Percentiles rank a stretch among this genome's conserved stretches.
Evolutionary conservation across 495 filamentous ascomycete genomes (phyloP).

Genomic region (Trypethelium eluteriae): DNA sequence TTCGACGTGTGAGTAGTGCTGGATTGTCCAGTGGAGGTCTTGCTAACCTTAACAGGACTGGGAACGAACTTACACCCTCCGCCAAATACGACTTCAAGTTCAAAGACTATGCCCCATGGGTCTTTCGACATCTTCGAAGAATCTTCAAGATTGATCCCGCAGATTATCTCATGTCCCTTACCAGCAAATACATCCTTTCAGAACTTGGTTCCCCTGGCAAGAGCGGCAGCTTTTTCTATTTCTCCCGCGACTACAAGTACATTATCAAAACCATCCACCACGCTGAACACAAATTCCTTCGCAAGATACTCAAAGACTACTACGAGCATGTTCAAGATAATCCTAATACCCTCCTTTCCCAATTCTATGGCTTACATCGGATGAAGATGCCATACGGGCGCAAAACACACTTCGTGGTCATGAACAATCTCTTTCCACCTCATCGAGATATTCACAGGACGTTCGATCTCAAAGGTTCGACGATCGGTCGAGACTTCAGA

Average conservation of each 20-base stretch:
- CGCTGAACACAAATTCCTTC: slow-evolving; percentile 87
- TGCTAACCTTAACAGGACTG: slow-evolving; percentile 52
- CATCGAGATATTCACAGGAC: slow-evolving; percentile 96
- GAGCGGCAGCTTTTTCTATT: slow-evolving; percentile 99
- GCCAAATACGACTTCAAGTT: slow-evolving; percentile 99
- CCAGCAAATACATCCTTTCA: slow-evolving; percentile 96
- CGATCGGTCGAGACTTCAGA: slow-evolving; percentile 79
- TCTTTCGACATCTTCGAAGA: slow-evolving; percentile 85
- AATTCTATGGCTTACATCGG: slow-evolving; percentile 95
- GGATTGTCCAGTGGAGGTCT: neutral
- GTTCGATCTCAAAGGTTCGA: slow-evolving; percentile 97
- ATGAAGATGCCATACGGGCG: slow-evolving; percentile 98
- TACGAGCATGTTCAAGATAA: slow-evolving; percentile 88
- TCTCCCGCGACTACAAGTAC: slow-evolving; percentile 99
- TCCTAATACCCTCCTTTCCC: slow-evolving; percentile 91
- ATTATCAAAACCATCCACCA: slow-evolving; percentile 99
- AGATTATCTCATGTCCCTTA: slow-evolving; percentile 96
- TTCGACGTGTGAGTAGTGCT: slow-evolving; percentile 74
- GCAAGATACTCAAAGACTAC: slow-evolving; percentile 87
- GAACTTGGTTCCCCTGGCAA: slow-evolving; percentile 96
- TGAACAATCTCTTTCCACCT: slow-evolving; percentile 99
- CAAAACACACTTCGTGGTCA: slow-evolving; percentile 99
- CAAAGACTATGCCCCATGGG: slow-evolving; percentile 99
- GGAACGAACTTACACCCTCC: slow-evolving; percentile 93
- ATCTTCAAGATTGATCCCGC: slow-evolving; percentile 90